Evolutionary conservation across 208 protist species (phyloP).

Genomic region (Trypanosoma conorhini): DNA sequence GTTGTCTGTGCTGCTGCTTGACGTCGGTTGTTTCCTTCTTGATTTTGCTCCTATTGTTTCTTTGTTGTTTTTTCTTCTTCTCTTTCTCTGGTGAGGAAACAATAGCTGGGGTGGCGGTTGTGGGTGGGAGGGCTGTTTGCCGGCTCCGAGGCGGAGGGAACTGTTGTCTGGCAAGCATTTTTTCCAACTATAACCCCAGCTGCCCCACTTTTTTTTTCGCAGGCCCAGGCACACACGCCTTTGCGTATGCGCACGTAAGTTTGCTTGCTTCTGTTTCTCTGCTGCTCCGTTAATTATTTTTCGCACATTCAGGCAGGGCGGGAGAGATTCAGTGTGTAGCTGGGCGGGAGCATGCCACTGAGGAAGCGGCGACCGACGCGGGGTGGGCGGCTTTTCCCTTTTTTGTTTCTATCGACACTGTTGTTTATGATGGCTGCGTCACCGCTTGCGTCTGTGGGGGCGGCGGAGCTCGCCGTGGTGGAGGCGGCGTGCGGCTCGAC

Average conservation of each 20-base stretch:
- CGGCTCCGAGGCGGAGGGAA: not conserved
- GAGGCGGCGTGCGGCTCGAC: constrained; percentile 40
- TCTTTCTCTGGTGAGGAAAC: not conserved
- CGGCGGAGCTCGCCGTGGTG: constrained; percentile 27
- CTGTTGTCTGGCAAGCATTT: not conserved
- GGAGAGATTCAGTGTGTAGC: not conserved
- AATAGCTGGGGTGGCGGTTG: not conserved
- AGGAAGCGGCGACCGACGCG: not conserved
- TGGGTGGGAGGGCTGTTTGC: not conserved
- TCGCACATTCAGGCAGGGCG: not conserved
- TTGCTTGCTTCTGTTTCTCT: not conserved
- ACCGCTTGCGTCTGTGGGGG: not conserved
- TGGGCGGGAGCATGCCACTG: not conserved
- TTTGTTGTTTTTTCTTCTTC: constrained; percentile 25
- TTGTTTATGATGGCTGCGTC: constrained; percentile 1
- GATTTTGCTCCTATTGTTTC: constrained; percentile 11
- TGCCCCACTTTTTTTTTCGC: not conserved
- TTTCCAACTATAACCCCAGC: not conserved
- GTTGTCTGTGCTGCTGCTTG: too few relatives aligned
- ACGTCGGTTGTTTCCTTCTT: too few relatives aligned
- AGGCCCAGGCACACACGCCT: not conserved
- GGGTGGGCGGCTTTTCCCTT: constrained; percentile 3
- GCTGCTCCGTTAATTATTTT: not conserved
- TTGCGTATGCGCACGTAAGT: not conserved
- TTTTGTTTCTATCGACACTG: constrained; percentile 7